Evolutionary conservation across 805 yeast genomes (phyloP).

Genomic region (Saccharomyces jurei): DNA sequence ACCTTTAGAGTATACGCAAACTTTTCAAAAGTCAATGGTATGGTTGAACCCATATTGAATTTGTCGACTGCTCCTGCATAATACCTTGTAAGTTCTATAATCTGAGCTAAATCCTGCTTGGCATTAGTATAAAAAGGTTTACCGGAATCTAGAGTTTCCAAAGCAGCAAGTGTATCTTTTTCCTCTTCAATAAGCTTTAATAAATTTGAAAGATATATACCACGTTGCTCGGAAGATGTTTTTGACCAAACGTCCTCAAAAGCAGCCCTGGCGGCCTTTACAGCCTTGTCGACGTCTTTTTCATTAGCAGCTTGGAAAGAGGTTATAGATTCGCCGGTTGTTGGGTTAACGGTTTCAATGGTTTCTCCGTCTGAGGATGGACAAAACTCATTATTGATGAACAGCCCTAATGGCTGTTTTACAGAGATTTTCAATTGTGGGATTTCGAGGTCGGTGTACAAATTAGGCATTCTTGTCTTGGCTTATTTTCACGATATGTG

Average conservation of each 20-base stretch:
- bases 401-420: constrained; percentile 55
- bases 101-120: constrained; percentile 47
- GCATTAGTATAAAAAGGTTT: constrained; percentile 45
- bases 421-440: constrained; percentile 28
- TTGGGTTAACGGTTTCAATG: constrained; percentile 41
- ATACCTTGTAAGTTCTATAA: constrained; percentile 47
- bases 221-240: constrained; percentile 38
- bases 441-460: constrained; percentile 3
- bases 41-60: constrained; percentile 45
- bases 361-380: constrained; percentile 31
- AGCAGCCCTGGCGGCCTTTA: constrained; percentile 40
- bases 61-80: constrained; percentile 67
- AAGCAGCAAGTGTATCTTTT: constrained; percentile 40
- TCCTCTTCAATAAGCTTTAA: constrained; percentile 41
- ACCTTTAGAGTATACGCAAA: constrained; percentile 41
- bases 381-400: constrained; percentile 48
- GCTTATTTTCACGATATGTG: too few species aligned
- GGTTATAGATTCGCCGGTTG: constrained; percentile 41
- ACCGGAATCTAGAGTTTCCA: constrained; percentile 51
- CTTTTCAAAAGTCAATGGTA: constrained; percentile 50
- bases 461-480: background rate
- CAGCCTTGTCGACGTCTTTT: constrained; percentile 45
- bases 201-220: constrained; percentile 35
- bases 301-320: constrained; percentile 40
- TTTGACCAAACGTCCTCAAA: constrained; percentile 39